Evolutionary conservation across 257 asterid genomes (phyloP).

Genomic region (Nicotiana knightiana): DNA sequence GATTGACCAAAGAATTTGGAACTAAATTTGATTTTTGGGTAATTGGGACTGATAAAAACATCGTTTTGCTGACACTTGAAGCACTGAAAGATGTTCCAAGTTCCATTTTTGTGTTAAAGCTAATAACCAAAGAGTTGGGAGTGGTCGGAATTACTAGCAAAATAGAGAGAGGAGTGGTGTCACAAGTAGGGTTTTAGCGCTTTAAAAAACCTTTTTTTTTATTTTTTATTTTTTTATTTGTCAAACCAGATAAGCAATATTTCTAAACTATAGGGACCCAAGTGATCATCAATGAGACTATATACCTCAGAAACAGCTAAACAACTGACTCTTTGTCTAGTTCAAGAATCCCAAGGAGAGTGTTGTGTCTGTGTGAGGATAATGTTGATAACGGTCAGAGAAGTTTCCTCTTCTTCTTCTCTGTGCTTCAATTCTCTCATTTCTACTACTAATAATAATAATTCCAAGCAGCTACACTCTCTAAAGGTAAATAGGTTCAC

Average conservation of each 20-base stretch:
- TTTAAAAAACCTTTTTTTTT: no score
- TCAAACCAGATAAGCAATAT: background rate
- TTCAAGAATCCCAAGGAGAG: background rate
- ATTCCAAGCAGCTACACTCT: background rate
- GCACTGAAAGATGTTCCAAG: constrained; percentile 22
- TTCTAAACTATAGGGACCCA: background rate
- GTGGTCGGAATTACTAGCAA: background rate
- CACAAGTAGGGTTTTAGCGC: background rate
- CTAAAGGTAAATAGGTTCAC: background rate
- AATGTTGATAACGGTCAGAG: constrained; percentile 65
- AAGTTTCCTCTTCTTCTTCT: constrained; percentile 30
- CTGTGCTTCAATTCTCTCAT: constrained; percentile 29
- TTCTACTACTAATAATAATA: constrained; percentile 6
- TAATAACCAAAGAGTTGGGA: background rate
- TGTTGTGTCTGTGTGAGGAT: constrained; percentile 21
- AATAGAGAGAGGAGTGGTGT: background rate
- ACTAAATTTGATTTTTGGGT: constrained; percentile 8
- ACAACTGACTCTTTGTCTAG: no score
- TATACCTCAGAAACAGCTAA: background rate
- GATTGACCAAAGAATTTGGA: background rate
- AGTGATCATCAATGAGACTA: background rate
- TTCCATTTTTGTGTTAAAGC: constrained; percentile 26
- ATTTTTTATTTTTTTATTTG: no score
- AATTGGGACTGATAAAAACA: constrained; percentile 17
- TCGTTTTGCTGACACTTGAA: constrained; percentile 11